Evolutionary conservation across 1,284 basidiomycete species (phyloP).

Genomic region (Coriolopsis trogii): DNA sequence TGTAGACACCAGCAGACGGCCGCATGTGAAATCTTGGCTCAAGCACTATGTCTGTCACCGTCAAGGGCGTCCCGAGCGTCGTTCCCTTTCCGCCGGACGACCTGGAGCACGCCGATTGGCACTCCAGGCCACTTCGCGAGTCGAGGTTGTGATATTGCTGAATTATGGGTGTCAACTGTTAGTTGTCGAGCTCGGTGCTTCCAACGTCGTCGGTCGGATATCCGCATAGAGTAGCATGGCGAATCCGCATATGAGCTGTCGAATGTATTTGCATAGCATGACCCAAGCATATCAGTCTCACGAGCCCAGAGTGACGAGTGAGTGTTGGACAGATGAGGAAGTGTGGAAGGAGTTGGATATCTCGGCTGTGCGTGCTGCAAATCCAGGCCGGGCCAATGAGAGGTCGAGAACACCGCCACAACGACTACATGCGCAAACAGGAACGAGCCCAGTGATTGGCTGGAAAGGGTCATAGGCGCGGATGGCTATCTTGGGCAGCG

Average conservation of each 20-base stretch:
- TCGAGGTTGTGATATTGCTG: conserved; percentile 18
- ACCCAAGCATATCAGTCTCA: conserved; percentile 4
- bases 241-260: conserved; percentile 16
- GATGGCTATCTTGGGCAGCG: conserved; percentile 1
- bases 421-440: conserved; percentile 17
- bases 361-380: conserved; percentile 1
- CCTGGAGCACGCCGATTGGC: conserved; percentile 15
- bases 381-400: conserved; percentile 15
- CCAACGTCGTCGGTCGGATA: conserved; percentile 3
- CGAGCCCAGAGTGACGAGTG: too few species aligned
- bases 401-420: conserved; percentile 8
- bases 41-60: conserved; percentile 6
- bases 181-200: conserved; percentile 14
- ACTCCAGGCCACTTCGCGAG: conserved; percentile 21
- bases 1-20: conserved; percentile 9
- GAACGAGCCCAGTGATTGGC: conserved; percentile 14
- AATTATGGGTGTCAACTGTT: conserved; percentile 23
- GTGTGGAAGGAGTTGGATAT: background rate
- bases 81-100: background rate
- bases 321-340: background rate
- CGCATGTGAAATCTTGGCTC: conserved; percentile 8
- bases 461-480: background rate
- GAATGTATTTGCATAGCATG: conserved; percentile 19
- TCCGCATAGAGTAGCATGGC: conserved; percentile 18
- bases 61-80: conserved; percentile 7